Base-by-base conservation (phyloP, 805 yeast species). In the Ogataea corticis region DNA sequence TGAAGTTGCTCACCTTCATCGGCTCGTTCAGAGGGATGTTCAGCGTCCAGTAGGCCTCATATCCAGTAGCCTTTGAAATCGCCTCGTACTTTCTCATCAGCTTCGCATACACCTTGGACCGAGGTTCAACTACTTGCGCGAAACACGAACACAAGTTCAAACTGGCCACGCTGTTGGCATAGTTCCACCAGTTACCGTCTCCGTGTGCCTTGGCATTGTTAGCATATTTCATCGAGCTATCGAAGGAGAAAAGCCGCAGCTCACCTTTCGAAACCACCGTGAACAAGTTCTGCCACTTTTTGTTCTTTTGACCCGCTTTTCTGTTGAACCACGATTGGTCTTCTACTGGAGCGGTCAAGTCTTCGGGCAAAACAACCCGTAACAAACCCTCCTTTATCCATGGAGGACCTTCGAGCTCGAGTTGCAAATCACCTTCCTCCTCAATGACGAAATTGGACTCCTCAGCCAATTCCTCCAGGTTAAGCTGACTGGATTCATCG, bases 351-450 rank as follows among this genome's bases (percentile, higher is more conserved):
- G 10, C 13, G 7, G 28, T 13, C 33, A 38, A 38, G 7, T 52
- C 50, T 9, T 53, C 49, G 15, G 59, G 52, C 7, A 60, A 31
- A 4, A 59, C 28, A 5, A 55, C 59, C 21, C 76, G 71, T 52
- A 82, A 68, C 30, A 85, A 57, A 1, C 94, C 92, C 65, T 85
- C 92, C 58, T 85, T 83, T 45, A 82, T 73, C 80, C 87, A 85
- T 1, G 94, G 92, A 0, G 91, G 81, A 1, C 92, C 92, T 42
- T 75, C 74, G 37, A 80, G 68, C 56, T 83, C 90, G 46, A 84
- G 68, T 31, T 77, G 77, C 51, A 77, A 71, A 61, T 84, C 89
- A 46, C 72, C 75, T 27, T 73, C 73, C 51, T 75, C 75, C 52
- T 68, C 72, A 12, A 58, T 47, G 7, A 56, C 45, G 30, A 46